These are phyloP conservation scores for Thelephora terrestris DNA, from an alignment of 1,284 basidiomycete species.

Conservation along the genomic window DNA sequence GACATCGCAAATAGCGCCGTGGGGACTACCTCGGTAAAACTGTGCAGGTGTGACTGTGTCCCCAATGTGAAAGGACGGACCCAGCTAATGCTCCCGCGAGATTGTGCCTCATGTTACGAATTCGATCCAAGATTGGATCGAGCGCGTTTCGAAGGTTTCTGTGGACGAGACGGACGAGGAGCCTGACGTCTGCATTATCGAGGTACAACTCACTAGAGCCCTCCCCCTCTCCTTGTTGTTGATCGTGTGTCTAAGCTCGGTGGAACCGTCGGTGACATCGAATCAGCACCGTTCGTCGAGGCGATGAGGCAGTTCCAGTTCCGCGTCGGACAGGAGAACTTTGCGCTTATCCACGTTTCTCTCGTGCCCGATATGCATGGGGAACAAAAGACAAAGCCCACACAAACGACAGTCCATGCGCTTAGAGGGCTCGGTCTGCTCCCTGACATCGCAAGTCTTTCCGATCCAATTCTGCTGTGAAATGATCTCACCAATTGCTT, in stretches of 20 bases:
- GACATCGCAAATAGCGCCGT: conserved; percentile 47
- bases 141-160: conserved; percentile 87
- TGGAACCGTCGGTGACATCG: conserved; percentile 93
- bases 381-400: conserved; percentile 99
- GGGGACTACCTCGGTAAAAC: conserved; percentile 99
- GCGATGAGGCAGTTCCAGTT: conserved; percentile 99
- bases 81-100: conserved; percentile 29
- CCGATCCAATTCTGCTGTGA: background rate
- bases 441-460: conserved; percentile 72
- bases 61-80: background rate
- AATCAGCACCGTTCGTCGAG: conserved; percentile 95
- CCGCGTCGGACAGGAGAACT: conserved; percentile 94
- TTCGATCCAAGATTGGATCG: conserved; percentile 98
- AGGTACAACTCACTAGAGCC: conserved; percentile 39
- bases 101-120: conserved; percentile 97
- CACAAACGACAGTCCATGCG: conserved; percentile 94
- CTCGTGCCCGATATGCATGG: conserved; percentile 97
- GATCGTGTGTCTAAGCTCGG: conserved; percentile 53
- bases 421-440: conserved; percentile 88
- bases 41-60: conserved; percentile 54
- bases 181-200: conserved; percentile 96
- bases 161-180: conserved; percentile 91
- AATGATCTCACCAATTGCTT: background rate
- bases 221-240: background rate
- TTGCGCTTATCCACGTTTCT: conserved; percentile 96